Evolutionary conservation across 2,329 filamentous ascomycete genomes (phyloP).

Genomic region (Fusarium domesticum): DNA sequence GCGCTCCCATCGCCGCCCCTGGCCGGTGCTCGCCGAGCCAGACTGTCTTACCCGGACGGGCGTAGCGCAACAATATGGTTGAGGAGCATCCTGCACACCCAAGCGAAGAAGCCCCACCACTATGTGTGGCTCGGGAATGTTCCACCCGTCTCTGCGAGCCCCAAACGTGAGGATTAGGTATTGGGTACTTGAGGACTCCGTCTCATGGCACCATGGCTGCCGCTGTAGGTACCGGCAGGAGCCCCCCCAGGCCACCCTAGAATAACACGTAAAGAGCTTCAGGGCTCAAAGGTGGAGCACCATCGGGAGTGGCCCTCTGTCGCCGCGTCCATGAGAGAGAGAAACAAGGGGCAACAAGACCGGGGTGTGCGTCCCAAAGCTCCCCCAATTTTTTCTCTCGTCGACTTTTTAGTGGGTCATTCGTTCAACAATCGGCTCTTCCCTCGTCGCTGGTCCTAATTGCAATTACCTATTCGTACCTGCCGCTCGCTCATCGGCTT

Average conservation of each 20-base stretch:
- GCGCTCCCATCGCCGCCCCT: constrained; percentile 27
- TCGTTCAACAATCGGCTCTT: constrained; percentile 37
- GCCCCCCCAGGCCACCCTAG: constrained; percentile 1
- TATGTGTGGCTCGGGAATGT: constrained; percentile 28
- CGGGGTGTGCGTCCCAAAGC: constrained; percentile 22
- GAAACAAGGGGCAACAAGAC: constrained; percentile 16
- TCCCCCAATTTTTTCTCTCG: constrained; percentile 35
- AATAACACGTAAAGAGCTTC: constrained; percentile 1
- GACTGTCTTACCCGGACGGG: constrained; percentile 26
- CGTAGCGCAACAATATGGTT: constrained; percentile 42
- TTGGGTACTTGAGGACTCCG: constrained; percentile 21
- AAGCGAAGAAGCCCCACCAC: constrained; percentile 23
- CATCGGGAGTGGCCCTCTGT: constrained; percentile 3
- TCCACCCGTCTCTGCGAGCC: constrained; percentile 13
- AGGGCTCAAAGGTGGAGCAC: constrained; percentile 8
- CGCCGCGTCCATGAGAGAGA: constrained; percentile 5
- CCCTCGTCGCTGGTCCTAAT: constrained; percentile 28
- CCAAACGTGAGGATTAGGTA: constrained; percentile 18
- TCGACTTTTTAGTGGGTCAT: constrained; percentile 34
- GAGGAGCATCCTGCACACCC: constrained; percentile 37
- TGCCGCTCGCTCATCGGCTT: constrained; percentile 20
- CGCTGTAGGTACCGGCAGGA: constrained; percentile 22
- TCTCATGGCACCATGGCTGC: constrained; percentile 15
- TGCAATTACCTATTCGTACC: constrained; percentile 30
- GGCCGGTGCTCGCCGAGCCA: constrained; percentile 20